These are phyloP conservation scores for Vachellia pachyceras DNA, from an alignment of 306 rosid species.

Conservation along the genomic window DNA sequence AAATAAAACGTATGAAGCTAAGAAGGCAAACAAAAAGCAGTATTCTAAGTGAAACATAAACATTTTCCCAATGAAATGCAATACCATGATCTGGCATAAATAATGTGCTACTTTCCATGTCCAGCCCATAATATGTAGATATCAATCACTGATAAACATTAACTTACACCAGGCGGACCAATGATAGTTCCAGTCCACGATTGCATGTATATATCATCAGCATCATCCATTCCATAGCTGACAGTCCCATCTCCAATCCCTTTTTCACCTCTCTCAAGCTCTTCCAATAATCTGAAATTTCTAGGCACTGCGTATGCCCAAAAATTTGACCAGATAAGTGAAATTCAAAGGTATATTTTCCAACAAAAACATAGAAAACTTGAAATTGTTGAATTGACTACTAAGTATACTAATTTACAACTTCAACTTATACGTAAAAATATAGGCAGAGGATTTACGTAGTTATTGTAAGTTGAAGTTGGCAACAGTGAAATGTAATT, in stretches of 20 bases:
- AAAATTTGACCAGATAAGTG: conserved; percentile 17
- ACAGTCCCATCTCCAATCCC: conserved; percentile 99
- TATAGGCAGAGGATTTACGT: not conserved
- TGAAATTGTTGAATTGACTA: not conserved
- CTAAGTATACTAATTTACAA: not conserved
- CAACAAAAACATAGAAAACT: not conserved
- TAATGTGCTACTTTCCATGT: not conserved
- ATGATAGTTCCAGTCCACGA: conserved; percentile 98
- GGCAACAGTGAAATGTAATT: not conserved
- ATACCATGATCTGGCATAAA: not conserved
- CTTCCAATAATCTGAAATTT: conserved; percentile 93
- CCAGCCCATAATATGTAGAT: not conserved
- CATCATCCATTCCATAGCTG: conserved; percentile 99
- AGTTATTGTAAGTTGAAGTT: not conserved
- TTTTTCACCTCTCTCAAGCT: conserved; percentile 98
- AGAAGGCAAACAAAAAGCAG: not conserved
- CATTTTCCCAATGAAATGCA: not conserved
- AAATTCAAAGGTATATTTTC: not conserved
- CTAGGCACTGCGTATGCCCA: conserved; percentile 76
- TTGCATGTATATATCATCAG: conserved; percentile 92
- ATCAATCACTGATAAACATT: no score
- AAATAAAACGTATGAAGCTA: not conserved
- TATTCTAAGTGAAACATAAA: not conserved
- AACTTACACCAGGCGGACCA: conserved; percentile 94
- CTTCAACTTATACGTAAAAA: not conserved